Base-by-base conservation (phyloP, 2,329 filamentous ascomycete species). In the Aspergillus quadrilineatus region DNA sequence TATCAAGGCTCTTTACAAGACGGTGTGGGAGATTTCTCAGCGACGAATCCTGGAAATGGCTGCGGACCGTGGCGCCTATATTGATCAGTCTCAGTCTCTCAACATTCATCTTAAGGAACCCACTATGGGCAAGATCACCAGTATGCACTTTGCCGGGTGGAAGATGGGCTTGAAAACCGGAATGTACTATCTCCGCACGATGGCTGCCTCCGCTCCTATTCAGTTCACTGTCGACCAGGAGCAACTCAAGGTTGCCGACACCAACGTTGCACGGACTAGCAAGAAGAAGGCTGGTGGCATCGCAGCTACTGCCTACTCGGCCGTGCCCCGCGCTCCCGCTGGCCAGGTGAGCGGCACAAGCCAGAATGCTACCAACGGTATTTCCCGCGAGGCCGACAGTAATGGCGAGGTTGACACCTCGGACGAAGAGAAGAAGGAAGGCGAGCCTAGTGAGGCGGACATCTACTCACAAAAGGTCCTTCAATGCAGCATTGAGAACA, bases 81-180 rank as follows among this genome's bases (percentile, higher is more conserved):
- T 99, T 70, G 94, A 99, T 73, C 94, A 99, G 83, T 97, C 92
- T 50, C 94, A 99, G 78, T 97, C 93, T 10, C 87, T 99, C 68
- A 99, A 99, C 83, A 97, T 99, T 67, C 94, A 99, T 82, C 92
- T 99, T 88, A 96, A 95, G 77, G 93, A 97, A 71, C 94, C 94
- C 42, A 96, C 92, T 50, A 97, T 99, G 93, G 94, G 94, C 79
- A 99, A 99, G 85, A 96, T 99, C 76, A 99, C 94, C 58, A 94
- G 89, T 75, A 99, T 99, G 94, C 94, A 99, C 81, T 99, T 99
- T 73, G 85, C 94, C 48, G 94, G 94, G 68, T 99, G 94, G 94
- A 99, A 97, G 84, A 87, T 97, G 64, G 94, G 94, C 70, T 85
- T 99, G 66, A 99, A 99, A 89, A 99, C 94, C 36, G 94, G 94